Evolutionary conservation across 2,329 filamentous ascomycete species (phyloP).

Genomic region (Seiridium cupressi): DNA sequence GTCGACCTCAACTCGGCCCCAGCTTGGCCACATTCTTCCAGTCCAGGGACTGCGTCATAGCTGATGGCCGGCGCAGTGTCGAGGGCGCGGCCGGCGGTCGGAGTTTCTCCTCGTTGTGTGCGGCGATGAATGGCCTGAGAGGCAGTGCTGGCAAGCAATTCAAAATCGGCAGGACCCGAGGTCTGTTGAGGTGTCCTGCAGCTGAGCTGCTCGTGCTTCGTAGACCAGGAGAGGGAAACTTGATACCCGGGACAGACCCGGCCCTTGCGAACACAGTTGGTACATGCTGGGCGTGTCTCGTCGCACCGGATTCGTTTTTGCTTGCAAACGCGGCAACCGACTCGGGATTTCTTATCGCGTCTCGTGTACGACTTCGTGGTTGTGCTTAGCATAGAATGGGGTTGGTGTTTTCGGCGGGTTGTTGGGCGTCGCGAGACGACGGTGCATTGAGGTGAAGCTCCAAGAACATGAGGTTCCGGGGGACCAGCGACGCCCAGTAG

Average conservation of each 20-base stretch:
- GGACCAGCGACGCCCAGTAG: not conserved
- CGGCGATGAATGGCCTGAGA: slow-evolving; percentile 2
- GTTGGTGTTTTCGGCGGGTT: not conserved
- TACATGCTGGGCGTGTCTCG: slow-evolving; percentile 2
- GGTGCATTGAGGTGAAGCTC: not conserved
- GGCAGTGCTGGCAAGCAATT: not conserved
- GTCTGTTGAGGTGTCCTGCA: not conserved
- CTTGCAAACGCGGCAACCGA: slow-evolving; percentile 1
- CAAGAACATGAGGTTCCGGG: not conserved
- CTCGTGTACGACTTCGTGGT: slow-evolving; percentile 1
- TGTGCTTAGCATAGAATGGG: not conserved
- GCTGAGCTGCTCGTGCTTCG: slow-evolving; percentile 6
- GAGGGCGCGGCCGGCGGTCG: not conserved
- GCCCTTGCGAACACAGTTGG: slow-evolving; percentile 3
- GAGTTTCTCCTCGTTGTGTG: not conserved
- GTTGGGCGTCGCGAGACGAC: not conserved
- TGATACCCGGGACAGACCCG: slow-evolving; percentile 4
- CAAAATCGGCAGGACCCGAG: slow-evolving; percentile 1
- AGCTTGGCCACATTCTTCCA: not conserved
- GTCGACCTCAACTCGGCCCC: not conserved
- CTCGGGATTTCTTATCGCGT: not conserved
- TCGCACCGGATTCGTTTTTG: slow-evolving; percentile 3
- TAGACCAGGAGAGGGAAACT: slow-evolving; percentile 6
- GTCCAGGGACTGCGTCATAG: not conserved
- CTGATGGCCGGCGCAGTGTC: not conserved